Evolutionary conservation across 495 filamentous ascomycete genomes (phyloP), one percentile per base, ranked within the genome.

Genomic region (Amphirosellinia nigrospora): DNA sequence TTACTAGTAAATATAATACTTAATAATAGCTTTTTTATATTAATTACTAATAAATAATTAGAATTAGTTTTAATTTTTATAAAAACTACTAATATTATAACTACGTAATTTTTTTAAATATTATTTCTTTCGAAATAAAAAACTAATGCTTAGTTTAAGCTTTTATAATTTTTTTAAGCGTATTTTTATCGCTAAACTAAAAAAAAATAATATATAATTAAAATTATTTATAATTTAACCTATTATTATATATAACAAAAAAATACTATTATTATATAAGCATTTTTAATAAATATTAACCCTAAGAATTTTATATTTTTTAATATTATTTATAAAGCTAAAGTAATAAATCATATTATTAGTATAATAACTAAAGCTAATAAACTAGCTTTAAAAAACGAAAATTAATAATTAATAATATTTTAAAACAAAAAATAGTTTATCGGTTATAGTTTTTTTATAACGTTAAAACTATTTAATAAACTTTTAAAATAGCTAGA

Each of bases 351-450:
- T 8, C 85, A 92, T 5, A 93, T 89, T 11, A 81, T 95, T 38
- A 93, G 93, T 0, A 90, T 94, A 0, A 82, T 95, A 52, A 96
- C 93, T 0, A 97, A 94, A 74, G 92, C 93, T 0, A 93, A 97
- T 72, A 83, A 89, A 0, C 72, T 93, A 0, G 74, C 76, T 3
- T 84, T 87, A 1, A 59, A 70, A 32, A 82, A 86, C n/a, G 76
- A 88, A 34, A 63, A 74, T 0, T 86, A 88, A 26, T 92, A 90
- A 87, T 66, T 85, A 0, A 76, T 83, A 0, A 89, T 92, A 52
- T 78, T 96, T 15, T 76, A 79, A 0, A 89, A 89, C 7, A 55
- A 81, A 28, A 77, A 78, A 16, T 89, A 91, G 66, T 45, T 66
- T 0, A 84, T 91, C 0, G 91, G 90, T 0, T 83, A 91, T 43